These are phyloP conservation scores for Claviceps spartinae DNA, from an alignment of 2,329 filamentous ascomycete species.

Conservation along the genomic window DNA sequence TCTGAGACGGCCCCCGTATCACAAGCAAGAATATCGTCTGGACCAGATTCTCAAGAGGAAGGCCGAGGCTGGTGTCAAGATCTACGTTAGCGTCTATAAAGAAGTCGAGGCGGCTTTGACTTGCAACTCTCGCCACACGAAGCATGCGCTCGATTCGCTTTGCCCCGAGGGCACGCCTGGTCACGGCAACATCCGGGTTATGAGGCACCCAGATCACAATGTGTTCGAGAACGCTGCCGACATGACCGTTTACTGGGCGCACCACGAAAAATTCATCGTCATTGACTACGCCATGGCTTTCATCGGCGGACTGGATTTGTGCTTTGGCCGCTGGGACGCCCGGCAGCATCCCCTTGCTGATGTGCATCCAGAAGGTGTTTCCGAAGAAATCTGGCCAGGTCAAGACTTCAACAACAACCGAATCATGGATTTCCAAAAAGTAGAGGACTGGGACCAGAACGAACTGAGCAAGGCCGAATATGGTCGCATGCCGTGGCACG, in stretches of 20 bases:
- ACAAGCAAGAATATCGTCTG: constrained; percentile 73
- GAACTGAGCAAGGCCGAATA: constrained; percentile 83
- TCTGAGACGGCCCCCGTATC: constrained; percentile 68
- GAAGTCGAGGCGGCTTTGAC: constrained; percentile 72
- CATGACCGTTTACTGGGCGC: constrained; percentile 96
- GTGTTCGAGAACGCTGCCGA: constrained; percentile 85
- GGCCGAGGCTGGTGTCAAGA: constrained; percentile 86
- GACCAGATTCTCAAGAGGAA: constrained; percentile 78
- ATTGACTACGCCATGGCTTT: constrained; percentile 86
- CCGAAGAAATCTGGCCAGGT: constrained; percentile 79
- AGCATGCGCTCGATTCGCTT: constrained; percentile 65
- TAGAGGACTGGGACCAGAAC: constrained; percentile 85
- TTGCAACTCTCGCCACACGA: constrained; percentile 88
- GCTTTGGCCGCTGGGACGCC: constrained; percentile 88
- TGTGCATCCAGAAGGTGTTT: constrained; percentile 70
- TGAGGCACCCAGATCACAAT: constrained; percentile 92
- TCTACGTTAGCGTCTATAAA: constrained; percentile 86
- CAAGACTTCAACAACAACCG: constrained; percentile 98
- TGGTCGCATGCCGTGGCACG: constrained; percentile 96
- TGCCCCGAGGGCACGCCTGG: constrained; percentile 74
- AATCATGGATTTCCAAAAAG: constrained; percentile 87
- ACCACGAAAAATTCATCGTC: constrained; percentile 96
- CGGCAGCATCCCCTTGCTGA: constrained; percentile 78
- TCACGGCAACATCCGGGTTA: constrained; percentile 74
- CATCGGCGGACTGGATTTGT: constrained; percentile 86